These are phyloP conservation scores for Leccinum uliginosum DNA, from an alignment of 768 basidiomycete species.

Conservation along the genomic window DNA sequence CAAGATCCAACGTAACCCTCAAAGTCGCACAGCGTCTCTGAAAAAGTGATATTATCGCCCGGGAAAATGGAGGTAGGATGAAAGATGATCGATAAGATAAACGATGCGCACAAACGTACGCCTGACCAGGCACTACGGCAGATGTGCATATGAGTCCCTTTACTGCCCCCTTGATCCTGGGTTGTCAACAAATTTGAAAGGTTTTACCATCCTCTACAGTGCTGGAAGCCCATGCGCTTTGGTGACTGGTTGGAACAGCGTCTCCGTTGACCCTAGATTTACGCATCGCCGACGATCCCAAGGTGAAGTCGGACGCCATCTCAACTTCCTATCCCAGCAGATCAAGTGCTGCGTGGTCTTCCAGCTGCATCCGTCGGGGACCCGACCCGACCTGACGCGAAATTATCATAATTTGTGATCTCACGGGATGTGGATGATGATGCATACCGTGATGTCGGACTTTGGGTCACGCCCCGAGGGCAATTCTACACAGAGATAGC, in stretches of 20 bases:
- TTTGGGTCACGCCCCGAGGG: conserved; percentile 79
- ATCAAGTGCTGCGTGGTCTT: conserved; percentile 68
- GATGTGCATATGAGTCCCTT: conserved; percentile 56
- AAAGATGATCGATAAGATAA: background rate
- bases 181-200: conserved; percentile 74
- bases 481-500: conserved; percentile 76
- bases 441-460: conserved; percentile 78
- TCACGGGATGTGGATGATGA: conserved; percentile 47
- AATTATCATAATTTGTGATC: background rate
- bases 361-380: conserved; percentile 78
- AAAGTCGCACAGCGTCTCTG: conserved; percentile 61
- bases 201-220: conserved; percentile 58
- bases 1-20: conserved; percentile 71
- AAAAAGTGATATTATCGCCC: conserved; percentile 60
- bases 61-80: conserved; percentile 56
- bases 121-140: conserved; percentile 19
- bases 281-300: conserved; percentile 78
- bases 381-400: conserved; percentile 42
- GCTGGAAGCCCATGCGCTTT: conserved; percentile 60
- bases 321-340: conserved; percentile 67
- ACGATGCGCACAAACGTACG: background rate
- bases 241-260: conserved; percentile 80
- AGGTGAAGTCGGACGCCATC: conserved; percentile 75
- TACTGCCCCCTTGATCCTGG: conserved; percentile 77
- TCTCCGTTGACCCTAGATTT: conserved; percentile 84